Conservation (phyloP, 2,329 filamentous ascomycete genomes). For the Aspergillus sp. region DNA sequence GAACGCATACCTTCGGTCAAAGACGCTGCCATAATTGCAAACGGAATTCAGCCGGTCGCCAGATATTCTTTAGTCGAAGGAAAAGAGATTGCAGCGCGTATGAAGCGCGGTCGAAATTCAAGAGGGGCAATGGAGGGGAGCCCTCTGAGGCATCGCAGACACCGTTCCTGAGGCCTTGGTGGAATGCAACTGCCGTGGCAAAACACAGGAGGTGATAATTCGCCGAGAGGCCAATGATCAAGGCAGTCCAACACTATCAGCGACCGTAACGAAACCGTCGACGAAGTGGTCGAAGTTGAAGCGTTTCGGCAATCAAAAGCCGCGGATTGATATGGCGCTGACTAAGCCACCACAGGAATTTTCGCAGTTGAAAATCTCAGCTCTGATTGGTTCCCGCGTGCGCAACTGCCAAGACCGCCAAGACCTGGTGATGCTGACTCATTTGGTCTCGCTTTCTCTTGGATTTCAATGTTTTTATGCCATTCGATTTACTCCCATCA, state of each 20-base stretch:
- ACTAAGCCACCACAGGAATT: not conserved
- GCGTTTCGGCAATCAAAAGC: not conserved
- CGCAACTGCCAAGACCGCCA: not conserved
- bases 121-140: not conserved
- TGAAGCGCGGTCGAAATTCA: not conserved
- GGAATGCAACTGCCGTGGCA: too few relatives aligned
- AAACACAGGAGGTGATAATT: not conserved
- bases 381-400: conserved; percentile 8
- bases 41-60: not conserved
- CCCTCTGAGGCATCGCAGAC: not conserved
- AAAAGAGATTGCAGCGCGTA: not conserved
- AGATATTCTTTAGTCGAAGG: not conserved
- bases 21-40: not conserved
- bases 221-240: not conserved
- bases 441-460: too few relatives aligned
- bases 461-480: too few relatives aligned
- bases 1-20: not conserved
- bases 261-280: not conserved
- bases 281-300: not conserved
- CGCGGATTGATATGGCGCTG: not conserved
- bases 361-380: not conserved
- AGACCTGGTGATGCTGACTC: not conserved
- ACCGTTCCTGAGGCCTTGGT: not conserved
- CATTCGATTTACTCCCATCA: too few relatives aligned
- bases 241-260: not conserved